Evolutionary conservation across 2,329 filamentous ascomycete genomes (phyloP).

Genomic region (Huntiella decipiens): DNA sequence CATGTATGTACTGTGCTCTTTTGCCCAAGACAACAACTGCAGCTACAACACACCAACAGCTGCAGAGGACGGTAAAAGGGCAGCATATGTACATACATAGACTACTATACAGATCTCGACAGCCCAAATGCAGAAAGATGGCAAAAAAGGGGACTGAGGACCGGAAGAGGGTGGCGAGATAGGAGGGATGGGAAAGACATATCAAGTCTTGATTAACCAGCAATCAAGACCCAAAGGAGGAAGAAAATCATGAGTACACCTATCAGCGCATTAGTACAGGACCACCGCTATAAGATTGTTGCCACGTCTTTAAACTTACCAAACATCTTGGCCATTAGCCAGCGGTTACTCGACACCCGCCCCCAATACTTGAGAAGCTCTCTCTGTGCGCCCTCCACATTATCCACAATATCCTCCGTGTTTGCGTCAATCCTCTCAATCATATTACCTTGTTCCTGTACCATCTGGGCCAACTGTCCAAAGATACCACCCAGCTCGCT

Average conservation of each 20-base stretch:
- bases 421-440: constrained; percentile 95
- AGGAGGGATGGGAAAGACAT: not conserved
- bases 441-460: constrained; percentile 93
- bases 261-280: constrained; percentile 24
- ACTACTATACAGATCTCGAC: not conserved
- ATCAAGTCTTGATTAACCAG: constrained; percentile 21
- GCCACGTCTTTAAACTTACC: constrained; percentile 11
- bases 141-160: not conserved
- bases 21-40: no score
- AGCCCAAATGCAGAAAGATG: not conserved
- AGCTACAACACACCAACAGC: no score
- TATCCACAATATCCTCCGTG: constrained; percentile 93
- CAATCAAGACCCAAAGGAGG: constrained; percentile 53
- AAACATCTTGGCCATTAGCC: constrained; percentile 69
- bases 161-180: not conserved
- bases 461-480: constrained; percentile 87
- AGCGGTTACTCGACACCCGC: constrained; percentile 81
- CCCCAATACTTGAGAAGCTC: constrained; percentile 96
- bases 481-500: constrained; percentile 80
- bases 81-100: not conserved
- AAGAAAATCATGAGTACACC: constrained; percentile 88
- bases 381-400: constrained; percentile 88
- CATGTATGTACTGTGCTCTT: no score
- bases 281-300: not conserved
- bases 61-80: not conserved